Percentiles rank a stretch among this genome's conserved stretches.
phyloP scores from a whole-genome alignment of 192 early-diverging fungal genomes.

The Coemansia sp. region DNA sequence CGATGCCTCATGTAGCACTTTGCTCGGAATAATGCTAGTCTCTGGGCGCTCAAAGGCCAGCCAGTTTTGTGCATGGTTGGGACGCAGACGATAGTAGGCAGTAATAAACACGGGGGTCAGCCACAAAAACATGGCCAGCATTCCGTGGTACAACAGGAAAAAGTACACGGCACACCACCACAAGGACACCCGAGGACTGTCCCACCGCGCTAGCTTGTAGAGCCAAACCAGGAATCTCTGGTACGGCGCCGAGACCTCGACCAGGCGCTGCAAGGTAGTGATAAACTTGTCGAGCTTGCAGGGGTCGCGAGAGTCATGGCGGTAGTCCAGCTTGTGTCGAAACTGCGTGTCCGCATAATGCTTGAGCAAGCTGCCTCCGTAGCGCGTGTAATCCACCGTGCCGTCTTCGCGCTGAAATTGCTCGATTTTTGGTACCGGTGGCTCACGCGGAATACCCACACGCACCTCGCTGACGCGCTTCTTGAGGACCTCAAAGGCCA shows the following conservation, averaged over 20 bases:
- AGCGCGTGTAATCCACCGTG: conserved; percentile 32
- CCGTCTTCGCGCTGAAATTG: conserved; percentile 28
- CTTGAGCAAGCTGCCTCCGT: conserved; percentile 22
- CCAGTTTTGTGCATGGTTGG: conserved; percentile 47
- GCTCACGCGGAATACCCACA: conserved; percentile 38
- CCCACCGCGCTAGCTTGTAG: conserved; percentile 48
- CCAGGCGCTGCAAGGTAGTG: conserved; percentile 44
- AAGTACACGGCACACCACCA: conserved; percentile 52
- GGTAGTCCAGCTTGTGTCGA: conserved; percentile 44
- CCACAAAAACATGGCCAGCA: conserved; percentile 33
- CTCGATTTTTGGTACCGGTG: conserved; percentile 14
- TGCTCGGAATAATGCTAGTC: conserved; percentile 48
- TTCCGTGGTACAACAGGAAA: conserved; percentile 34
- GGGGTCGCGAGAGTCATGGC: conserved; percentile 42
- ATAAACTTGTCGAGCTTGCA: conserved; percentile 48
- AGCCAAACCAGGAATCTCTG: conserved; percentile 50
- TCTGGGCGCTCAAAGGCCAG: conserved; percentile 48
- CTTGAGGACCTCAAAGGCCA: conserved; percentile 42
- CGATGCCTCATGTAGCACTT: conserved; percentile 41
- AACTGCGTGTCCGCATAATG: conserved; percentile 47
- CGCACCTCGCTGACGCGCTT: conserved; percentile 41
- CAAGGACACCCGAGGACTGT: conserved; percentile 32
- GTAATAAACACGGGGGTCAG: conserved; percentile 45
- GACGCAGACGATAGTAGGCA: conserved; percentile 47
- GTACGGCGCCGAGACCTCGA: conserved; percentile 49